Evolutionary conservation across 306 rosid genomes (phyloP).

Genomic region (Castanea sativa): DNA sequence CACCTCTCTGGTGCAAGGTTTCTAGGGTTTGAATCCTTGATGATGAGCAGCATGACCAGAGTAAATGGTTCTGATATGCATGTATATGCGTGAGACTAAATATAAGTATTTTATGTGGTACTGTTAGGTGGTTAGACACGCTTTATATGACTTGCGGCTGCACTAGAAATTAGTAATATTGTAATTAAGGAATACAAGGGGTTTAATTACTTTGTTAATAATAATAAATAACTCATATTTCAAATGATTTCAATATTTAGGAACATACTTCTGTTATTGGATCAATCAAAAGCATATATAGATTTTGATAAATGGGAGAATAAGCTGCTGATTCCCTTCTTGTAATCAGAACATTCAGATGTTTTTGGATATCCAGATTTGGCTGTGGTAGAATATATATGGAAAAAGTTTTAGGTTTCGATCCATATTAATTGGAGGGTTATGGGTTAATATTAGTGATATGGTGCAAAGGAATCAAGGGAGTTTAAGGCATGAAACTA

Average conservation of each 20-base stretch:
- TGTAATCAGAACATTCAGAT: not conserved
- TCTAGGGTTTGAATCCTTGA: not conserved
- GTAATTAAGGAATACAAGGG: no score
- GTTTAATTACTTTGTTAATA: no score
- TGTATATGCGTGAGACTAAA: not conserved
- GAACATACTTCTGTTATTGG: no score
- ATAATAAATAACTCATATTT: no score
- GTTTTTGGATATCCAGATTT: not conserved
- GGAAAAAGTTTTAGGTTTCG: not conserved
- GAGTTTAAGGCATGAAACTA: not conserved
- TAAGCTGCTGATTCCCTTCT: not conserved
- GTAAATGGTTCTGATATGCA: not conserved
- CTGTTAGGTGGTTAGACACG: conserved; percentile 1
- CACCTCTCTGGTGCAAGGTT: no score
- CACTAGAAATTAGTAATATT: no score
- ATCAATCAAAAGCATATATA: no score
- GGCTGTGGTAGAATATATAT: not conserved
- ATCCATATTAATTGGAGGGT: not conserved
- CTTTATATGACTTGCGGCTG: no score
- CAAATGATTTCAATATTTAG: no score
- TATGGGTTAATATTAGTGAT: not conserved
- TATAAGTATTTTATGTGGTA: not conserved
- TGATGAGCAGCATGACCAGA: not conserved
- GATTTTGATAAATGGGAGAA: no score
- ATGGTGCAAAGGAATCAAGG: not conserved